These are phyloP conservation scores for Fusarium pininemorale DNA, from an alignment of 2,329 filamentous ascomycete genomes.

Conservation along the genomic window DNA sequence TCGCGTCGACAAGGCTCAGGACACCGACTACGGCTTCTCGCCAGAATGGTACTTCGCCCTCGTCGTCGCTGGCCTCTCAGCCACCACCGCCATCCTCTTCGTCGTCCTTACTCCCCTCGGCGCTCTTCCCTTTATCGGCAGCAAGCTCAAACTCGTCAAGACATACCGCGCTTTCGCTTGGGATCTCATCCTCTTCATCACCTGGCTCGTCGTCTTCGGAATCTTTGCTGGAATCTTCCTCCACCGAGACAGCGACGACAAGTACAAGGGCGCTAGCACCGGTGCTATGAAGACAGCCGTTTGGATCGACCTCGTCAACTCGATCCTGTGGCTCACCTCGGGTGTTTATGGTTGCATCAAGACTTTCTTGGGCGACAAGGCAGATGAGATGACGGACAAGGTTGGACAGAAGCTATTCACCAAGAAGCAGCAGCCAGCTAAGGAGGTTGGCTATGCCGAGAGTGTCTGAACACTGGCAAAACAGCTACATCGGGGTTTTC, in stretches of 20 bases:
- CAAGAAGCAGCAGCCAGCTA: slow-evolving; percentile 44
- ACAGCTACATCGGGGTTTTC: not conserved
- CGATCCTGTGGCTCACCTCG: slow-evolving; percentile 70
- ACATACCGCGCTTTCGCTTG: slow-evolving; percentile 56
- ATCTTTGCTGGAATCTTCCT: slow-evolving; percentile 79
- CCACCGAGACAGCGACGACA: slow-evolving; percentile 61
- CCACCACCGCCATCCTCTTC: slow-evolving; percentile 59
- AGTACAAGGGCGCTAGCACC: slow-evolving; percentile 56
- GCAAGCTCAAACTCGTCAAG: slow-evolving; percentile 48
- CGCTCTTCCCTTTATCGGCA: slow-evolving; percentile 47
- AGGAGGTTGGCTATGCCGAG: slow-evolving; percentile 41
- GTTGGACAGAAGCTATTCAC: slow-evolving; percentile 51
- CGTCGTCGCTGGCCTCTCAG: slow-evolving; percentile 63
- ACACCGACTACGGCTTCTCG: slow-evolving; percentile 51
- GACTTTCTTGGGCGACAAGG: slow-evolving; percentile 54
- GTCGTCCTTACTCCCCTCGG: slow-evolving; percentile 50
- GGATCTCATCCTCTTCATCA: slow-evolving; percentile 55
- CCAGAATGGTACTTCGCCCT: slow-evolving; percentile 73
- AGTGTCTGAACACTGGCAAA: slow-evolving; percentile 39
- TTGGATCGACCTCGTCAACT: slow-evolving; percentile 75
- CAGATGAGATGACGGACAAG: slow-evolving; percentile 50
- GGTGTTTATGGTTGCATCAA: slow-evolving; percentile 53
- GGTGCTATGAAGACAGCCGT: slow-evolving; percentile 74
- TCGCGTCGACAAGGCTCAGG: slow-evolving; percentile 58
- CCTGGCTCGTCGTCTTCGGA: slow-evolving; percentile 75